These are phyloP conservation scores for Thalassiosira ordinaria DNA, from an alignment of 352 stramenopile genomes.

Conservation along the genomic window DNA sequence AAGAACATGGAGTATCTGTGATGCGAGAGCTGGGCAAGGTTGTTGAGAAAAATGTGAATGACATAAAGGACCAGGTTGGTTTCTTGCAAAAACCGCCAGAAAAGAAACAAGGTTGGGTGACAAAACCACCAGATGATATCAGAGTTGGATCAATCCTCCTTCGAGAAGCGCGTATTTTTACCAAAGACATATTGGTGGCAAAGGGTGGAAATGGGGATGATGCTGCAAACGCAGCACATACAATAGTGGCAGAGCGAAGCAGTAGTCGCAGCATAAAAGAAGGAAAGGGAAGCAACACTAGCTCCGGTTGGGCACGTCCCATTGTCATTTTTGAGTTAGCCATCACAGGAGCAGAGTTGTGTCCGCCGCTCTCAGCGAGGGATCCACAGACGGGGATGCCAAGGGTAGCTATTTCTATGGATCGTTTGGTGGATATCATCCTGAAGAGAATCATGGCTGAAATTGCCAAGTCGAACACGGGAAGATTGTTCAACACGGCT, in stretches of 20 bases:
- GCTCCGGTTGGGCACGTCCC: slow-evolving; percentile 66
- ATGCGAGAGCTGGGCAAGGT: slow-evolving; percentile 71
- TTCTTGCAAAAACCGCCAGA: slow-evolving; percentile 49
- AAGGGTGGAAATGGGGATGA: slow-evolving; percentile 51
- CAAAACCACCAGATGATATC: slow-evolving; percentile 49
- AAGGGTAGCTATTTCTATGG: slow-evolving; percentile 69
- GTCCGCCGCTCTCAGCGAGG: slow-evolving; percentile 66
- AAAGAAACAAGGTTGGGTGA: slow-evolving; percentile 52
- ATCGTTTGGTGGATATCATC: slow-evolving; percentile 76
- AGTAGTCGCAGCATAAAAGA: neutral
- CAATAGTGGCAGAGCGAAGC: slow-evolving; percentile 3
- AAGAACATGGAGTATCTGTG: slow-evolving; percentile 61
- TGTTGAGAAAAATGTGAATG: slow-evolving; percentile 64
- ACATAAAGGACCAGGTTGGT: slow-evolving; percentile 50
- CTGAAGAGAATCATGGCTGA: slow-evolving; percentile 70
- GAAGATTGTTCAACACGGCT: slow-evolving; percentile 73
- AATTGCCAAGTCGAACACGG: slow-evolving; percentile 79
- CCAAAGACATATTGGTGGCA: slow-evolving; percentile 50
- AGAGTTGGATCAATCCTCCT: slow-evolving; percentile 72
- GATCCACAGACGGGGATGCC: slow-evolving; percentile 64
- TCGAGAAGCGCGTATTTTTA: slow-evolving; percentile 79
- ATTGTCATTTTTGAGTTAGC: slow-evolving; percentile 72
- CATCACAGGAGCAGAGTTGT: slow-evolving; percentile 72
- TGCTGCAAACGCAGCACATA: slow-evolving; percentile 16
- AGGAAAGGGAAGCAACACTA: neutral